These are phyloP conservation scores for Durio zibethinus DNA, from an alignment of 345 rosid species.

Conservation along the genomic window DNA sequence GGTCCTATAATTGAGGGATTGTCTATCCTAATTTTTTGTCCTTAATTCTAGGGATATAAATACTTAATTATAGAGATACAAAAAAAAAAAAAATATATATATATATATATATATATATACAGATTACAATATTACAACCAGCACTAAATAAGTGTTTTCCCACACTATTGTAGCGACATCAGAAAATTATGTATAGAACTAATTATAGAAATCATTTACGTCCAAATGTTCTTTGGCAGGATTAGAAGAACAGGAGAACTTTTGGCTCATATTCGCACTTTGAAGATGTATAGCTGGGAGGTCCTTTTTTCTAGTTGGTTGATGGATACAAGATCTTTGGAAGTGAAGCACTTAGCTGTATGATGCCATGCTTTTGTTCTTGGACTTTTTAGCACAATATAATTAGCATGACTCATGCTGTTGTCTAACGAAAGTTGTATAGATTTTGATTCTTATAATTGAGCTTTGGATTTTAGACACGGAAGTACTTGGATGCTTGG, in stretches of 20 bases:
- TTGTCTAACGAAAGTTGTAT: neutral
- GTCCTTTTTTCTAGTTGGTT: slow-evolving; percentile 70
- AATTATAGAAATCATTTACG: neutral
- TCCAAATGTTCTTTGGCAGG: slow-evolving; percentile 42
- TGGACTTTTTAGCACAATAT: neutral
- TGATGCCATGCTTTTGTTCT: slow-evolving; percentile 17
- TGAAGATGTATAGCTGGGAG: slow-evolving; percentile 94
- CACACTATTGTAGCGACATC: neutral
- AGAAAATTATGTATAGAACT: neutral
- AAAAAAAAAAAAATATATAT: no score
- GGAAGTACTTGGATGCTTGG: slow-evolving; percentile 97
- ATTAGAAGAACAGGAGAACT: slow-evolving; percentile 88
- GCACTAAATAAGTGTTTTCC: no score
- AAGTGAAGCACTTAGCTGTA: slow-evolving; percentile 87
- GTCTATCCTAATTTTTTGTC: no score
- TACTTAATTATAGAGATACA: no score
- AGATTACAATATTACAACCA: no score
- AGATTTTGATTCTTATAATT: slow-evolving; percentile 5
- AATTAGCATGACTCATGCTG: slow-evolving; percentile 1
- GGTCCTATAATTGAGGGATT: no score
- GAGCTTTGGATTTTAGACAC: slow-evolving; percentile 45
- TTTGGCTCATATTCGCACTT: slow-evolving; percentile 71
- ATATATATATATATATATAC: no score
- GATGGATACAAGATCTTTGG: slow-evolving; percentile 67
- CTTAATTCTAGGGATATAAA: no score